Evolutionary conservation across 208 protist species (phyloP).

Genomic region (Leishmania major): DNA sequence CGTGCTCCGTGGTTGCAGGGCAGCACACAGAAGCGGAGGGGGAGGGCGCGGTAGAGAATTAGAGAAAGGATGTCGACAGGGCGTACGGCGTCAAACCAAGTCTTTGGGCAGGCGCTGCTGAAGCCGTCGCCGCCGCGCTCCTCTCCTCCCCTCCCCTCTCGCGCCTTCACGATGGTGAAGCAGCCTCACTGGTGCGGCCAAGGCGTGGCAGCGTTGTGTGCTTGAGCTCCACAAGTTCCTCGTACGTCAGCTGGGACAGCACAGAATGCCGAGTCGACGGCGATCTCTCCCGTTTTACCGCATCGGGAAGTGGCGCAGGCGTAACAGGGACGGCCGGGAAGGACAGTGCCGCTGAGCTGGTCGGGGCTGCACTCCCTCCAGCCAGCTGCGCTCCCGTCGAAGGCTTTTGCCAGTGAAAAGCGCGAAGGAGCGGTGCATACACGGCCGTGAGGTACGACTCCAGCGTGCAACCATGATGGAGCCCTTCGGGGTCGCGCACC

Average conservation of each 20-base stretch:
- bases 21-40: not conserved
- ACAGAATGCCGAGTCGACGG: not conserved
- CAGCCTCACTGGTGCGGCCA: not conserved
- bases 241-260: slow-evolving; percentile 16
- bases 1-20: not conserved
- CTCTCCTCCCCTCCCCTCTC: not conserved
- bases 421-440: slow-evolving; percentile 23
- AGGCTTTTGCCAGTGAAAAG: slow-evolving; percentile 14
- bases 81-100: not conserved
- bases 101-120: not conserved
- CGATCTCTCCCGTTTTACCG: not conserved
- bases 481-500: slow-evolving; percentile 22
- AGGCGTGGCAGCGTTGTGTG: slow-evolving; percentile 7
- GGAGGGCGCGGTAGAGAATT: not conserved
- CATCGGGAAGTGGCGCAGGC: not conserved
- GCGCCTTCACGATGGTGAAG: not conserved
- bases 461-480: slow-evolving; percentile 15
- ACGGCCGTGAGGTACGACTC: slow-evolving; percentile 19
- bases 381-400: not conserved
- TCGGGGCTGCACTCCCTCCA: too few species aligned
- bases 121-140: not conserved
- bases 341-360: not conserved
- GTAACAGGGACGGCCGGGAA: not conserved
- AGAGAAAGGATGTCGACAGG: not conserved
- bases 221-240: slow-evolving; percentile 15